Conservation (phyloP, 257 asterid species). For the Scutellaria galericulata region DNA sequence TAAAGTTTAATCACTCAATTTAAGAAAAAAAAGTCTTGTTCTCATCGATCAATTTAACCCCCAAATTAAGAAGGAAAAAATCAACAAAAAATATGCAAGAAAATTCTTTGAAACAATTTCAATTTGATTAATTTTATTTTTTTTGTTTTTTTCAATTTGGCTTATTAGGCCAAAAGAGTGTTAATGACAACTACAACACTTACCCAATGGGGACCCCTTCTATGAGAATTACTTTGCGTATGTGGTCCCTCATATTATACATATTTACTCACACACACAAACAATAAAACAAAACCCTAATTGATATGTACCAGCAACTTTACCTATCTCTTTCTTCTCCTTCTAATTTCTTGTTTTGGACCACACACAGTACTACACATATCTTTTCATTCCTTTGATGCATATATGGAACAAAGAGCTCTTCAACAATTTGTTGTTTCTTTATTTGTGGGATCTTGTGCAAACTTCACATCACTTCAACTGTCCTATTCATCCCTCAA, state of each 20-base stretch:
- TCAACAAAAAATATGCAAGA: too few relatives aligned
- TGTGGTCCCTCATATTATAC: slow-evolving; percentile 22
- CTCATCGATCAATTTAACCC: too few relatives aligned
- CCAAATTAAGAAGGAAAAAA: too few relatives aligned
- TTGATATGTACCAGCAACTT: neutral
- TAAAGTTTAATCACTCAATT: too few relatives aligned
- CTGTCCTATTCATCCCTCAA: slow-evolving; percentile 41
- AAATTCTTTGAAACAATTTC: too few relatives aligned
- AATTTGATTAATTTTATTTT: too few relatives aligned
- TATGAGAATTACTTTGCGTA: slow-evolving; percentile 26
- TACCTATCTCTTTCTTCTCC: slow-evolving; percentile 19
- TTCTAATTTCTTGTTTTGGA: slow-evolving; percentile 31
- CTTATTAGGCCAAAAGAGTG: slow-evolving; percentile 34
- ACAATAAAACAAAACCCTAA: slow-evolving; percentile 39
- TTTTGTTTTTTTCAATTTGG: neutral
- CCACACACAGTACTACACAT: slow-evolving; percentile 30
- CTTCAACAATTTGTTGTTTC: slow-evolving; percentile 27
- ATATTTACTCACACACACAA: neutral
- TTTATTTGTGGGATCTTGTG: slow-evolving; percentile 50
- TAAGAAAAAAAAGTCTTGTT: too few relatives aligned
- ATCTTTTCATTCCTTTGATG: neutral
- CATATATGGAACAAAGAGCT: slow-evolving; percentile 15
- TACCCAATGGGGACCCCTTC: slow-evolving; percentile 37
- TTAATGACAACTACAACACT: slow-evolving; percentile 22
- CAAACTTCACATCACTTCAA: slow-evolving; percentile 42